Evolutionary conservation across 805 yeast genomes (phyloP).

Genomic region (Metschnikowia proteae): DNA sequence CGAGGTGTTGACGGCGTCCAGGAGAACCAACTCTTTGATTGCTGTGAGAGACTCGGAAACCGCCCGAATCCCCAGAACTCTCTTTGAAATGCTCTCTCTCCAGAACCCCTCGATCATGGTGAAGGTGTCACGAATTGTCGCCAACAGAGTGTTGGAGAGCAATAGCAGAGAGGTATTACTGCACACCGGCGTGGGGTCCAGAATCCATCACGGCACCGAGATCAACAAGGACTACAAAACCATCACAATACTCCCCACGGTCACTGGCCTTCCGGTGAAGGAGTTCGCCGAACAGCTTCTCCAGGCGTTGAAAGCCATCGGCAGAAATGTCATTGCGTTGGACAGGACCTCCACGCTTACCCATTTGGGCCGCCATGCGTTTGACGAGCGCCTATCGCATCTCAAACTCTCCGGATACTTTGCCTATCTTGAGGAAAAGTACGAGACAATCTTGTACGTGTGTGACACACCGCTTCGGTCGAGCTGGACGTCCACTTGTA

Average conservation of each 20-base stretch:
- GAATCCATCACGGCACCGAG: conserved; percentile 13
- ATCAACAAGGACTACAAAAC: conserved; percentile 63
- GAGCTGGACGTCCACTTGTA: conserved; percentile 88
- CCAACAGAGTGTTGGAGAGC: conserved; percentile 44
- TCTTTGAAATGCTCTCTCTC: conserved; percentile 79
- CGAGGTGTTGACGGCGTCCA: conserved; percentile 81
- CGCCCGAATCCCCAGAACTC: conserved; percentile 85
- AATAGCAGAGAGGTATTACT: conserved; percentile 22
- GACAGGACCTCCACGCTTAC: conserved; percentile 77
- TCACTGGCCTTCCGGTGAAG: conserved; percentile 76
- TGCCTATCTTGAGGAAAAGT: conserved; percentile 85
- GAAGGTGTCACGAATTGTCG: conserved; percentile 83
- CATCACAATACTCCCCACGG: conserved; percentile 76
- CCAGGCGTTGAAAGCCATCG: conserved; percentile 67
- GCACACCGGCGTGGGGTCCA: conserved; percentile 18
- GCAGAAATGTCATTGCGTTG: conserved; percentile 70
- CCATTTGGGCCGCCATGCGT: conserved; percentile 87
- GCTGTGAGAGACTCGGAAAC: conserved; percentile 93
- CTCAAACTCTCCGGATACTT: conserved; percentile 85
- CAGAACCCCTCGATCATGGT: conserved; percentile 89
- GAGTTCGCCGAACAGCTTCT: conserved; percentile 77
- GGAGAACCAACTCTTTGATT: conserved; percentile 63
- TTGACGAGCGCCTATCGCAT: conserved; percentile 74
- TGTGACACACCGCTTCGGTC: conserved; percentile 83
- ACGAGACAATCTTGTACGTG: conserved; percentile 83